Evolutionary conservation across 768 basidiomycete species (phyloP), one percentile per base, ranked within the genome.

Genomic region (Naganishia randhawae): DNA sequence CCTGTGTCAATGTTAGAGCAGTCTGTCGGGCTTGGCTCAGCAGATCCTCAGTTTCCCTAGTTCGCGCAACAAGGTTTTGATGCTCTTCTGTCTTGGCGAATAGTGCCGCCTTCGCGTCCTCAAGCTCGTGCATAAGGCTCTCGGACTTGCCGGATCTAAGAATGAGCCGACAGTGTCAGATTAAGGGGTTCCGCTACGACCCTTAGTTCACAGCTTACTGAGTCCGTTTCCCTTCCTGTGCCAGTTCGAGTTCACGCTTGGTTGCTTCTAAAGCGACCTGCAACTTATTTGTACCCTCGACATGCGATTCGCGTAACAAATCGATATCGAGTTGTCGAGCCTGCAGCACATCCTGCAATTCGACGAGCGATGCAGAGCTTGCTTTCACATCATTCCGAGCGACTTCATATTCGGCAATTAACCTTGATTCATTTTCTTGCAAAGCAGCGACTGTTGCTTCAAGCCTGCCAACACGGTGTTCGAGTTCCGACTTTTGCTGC

Each of bases 171-270:
- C 9, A 13, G 11, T 2, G 5, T 27, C 9, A 41, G 37, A 25
- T 11, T 31, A 25, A 22, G 17, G n/a, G 39, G 33, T 39, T 25
- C 14, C 22, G 8, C 22, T 6, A 10, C 16, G 1, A 27, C 9
- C 8, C 22, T 61, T 1, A 32, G n/a, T 16, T 25, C 57, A 39
- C 25, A 61, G 25, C 37, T 61, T 39, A 25, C 35, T 41, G 37
- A 42, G 8, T 13, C 6, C 25, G 39, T 25, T 14, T 25, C 14
- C 39, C 35, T 41, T 61, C 37, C 11, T 39, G 35, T 11, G n/a
- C 19, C 19, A n/a, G n/a, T n/a, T 39, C 57, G 37, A 61, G 57
- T 61, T 61, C 57, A 3, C 39, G 57, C 37, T n/a, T 39, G 6
- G 39, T 29, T 1, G n/a, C 29, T 41, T 25, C 35, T 11, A 61